Evolutionary conservation across 495 filamentous ascomycete species (phyloP).

Genomic region (Neurospora terricola): DNA sequence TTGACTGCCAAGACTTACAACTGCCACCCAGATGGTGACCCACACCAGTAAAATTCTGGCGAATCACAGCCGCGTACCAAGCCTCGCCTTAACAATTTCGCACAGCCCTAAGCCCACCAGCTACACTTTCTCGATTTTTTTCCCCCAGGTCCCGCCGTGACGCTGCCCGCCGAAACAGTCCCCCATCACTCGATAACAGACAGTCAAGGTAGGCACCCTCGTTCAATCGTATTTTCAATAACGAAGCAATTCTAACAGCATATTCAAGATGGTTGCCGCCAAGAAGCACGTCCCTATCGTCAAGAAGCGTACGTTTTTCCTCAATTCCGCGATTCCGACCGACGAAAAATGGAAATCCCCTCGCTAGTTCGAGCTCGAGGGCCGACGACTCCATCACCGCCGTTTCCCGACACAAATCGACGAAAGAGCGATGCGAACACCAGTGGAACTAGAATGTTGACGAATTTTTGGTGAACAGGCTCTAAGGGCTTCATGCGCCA

Average conservation of each 20-base stretch:
- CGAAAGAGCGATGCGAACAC: not conserved
- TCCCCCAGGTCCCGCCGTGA: constrained; percentile 23
- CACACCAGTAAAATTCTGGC: not conserved
- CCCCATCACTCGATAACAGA: constrained; percentile 33
- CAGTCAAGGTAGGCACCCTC: constrained; percentile 35
- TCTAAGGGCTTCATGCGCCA: constrained; percentile 89
- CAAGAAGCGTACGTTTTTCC: constrained; percentile 83
- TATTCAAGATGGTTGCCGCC: constrained; percentile 82
- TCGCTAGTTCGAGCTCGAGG: constrained; percentile 1
- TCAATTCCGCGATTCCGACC: constrained; percentile 7
- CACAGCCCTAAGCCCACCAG: constrained; percentile 28
- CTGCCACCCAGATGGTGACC: not conserved
- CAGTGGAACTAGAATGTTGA: constrained; percentile 12
- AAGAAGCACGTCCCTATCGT: constrained; percentile 99
- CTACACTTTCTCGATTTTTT: constrained; percentile 29
- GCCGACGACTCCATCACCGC: constrained; percentile 2
- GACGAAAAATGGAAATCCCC: constrained; percentile 7
- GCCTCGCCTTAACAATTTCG: constrained; percentile 19
- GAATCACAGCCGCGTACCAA: not conserved
- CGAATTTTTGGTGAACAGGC: constrained; percentile 41
- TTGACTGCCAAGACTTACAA: not conserved
- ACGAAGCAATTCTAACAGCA: constrained; percentile 22
- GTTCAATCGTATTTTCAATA: constrained; percentile 1
- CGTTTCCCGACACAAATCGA: not conserved
- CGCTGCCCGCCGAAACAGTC: constrained; percentile 22